These are phyloP conservation scores for Xylaria sp. DNA, from an alignment of 2,329 filamentous ascomycete species.

Conservation along the genomic window DNA sequence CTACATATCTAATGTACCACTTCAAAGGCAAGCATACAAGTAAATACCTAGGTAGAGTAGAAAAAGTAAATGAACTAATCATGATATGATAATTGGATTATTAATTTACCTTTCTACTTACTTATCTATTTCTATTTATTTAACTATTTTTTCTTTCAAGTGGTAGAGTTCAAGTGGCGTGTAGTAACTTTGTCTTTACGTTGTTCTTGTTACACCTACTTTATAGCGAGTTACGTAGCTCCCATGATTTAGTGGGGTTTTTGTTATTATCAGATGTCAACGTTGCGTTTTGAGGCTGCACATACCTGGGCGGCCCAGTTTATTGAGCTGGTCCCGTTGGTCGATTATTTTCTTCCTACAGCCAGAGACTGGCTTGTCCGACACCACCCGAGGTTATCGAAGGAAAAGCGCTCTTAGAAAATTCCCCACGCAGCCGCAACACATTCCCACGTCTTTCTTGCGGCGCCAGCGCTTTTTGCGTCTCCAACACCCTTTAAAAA, in stretches of 20 bases:
- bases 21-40: too few relatives aligned
- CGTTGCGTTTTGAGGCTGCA: background rate
- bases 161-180: too few relatives aligned
- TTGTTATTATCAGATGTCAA: constrained; percentile 43
- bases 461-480: constrained; percentile 33
- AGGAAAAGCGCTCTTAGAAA: constrained; percentile 39
- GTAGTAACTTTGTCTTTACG: too few relatives aligned
- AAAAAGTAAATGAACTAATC: too few relatives aligned
- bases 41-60: too few relatives aligned
- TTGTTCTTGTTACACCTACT: too few relatives aligned
- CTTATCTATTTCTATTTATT: too few relatives aligned
- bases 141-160: too few relatives aligned
- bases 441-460: constrained; percentile 24
- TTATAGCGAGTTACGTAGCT: constrained; percentile 16
- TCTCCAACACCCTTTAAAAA: constrained; percentile 26
- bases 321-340: too few relatives aligned
- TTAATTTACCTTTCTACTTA: too few relatives aligned
- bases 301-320: background rate
- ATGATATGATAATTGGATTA: too few relatives aligned
- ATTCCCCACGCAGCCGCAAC: constrained; percentile 36
- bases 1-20: too few relatives aligned
- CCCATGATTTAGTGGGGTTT: background rate
- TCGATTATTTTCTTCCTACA: constrained; percentile 16
- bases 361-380: constrained; percentile 37
- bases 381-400: constrained; percentile 44